Evolutionary conservation across 2,329 filamentous ascomycete genomes (phyloP).

Genomic region (Ramularia collo-cygni): DNA sequence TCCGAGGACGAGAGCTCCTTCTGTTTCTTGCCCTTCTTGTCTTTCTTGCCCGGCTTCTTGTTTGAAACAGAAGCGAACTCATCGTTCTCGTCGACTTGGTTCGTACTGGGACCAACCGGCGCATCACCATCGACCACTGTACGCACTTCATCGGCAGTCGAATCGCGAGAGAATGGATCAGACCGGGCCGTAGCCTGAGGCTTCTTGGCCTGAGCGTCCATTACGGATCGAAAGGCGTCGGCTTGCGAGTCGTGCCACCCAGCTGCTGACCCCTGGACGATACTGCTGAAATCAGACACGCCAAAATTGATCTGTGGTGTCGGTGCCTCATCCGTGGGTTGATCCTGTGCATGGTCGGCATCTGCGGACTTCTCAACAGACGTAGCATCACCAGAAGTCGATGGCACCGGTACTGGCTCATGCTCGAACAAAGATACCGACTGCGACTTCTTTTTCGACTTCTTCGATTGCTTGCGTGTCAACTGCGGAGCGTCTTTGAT

Average conservation of each 20-base stretch:
- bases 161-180: no score
- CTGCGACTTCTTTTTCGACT: slow-evolving; percentile 22
- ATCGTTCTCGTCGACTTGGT: neutral
- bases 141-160: no score
- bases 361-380: neutral
- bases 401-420: slow-evolving; percentile 1
- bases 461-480: slow-evolving; percentile 25
- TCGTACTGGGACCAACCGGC: no score
- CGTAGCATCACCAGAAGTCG: neutral
- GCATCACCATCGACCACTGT: no score
- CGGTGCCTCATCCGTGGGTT: neutral
- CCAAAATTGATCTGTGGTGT: slow-evolving; percentile 10
- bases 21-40: slow-evolving; percentile 14
- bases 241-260: slow-evolving; percentile 18
- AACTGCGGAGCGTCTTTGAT: slow-evolving; percentile 11
- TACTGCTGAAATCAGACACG: slow-evolving; percentile 11
- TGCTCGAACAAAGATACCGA: slow-evolving; percentile 14
- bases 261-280: slow-evolving; percentile 8
- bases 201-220: no score
- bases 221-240: slow-evolving; percentile 13
- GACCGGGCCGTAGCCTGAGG: no score
- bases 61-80: slow-evolving; percentile 3
- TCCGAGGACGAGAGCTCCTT: slow-evolving; percentile 4
- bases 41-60: slow-evolving; percentile 26
- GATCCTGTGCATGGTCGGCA: neutral